These are phyloP conservation scores for Metrosideros polymorpha DNA, from an alignment of 441 rosid genomes.

Conservation along the genomic window DNA sequence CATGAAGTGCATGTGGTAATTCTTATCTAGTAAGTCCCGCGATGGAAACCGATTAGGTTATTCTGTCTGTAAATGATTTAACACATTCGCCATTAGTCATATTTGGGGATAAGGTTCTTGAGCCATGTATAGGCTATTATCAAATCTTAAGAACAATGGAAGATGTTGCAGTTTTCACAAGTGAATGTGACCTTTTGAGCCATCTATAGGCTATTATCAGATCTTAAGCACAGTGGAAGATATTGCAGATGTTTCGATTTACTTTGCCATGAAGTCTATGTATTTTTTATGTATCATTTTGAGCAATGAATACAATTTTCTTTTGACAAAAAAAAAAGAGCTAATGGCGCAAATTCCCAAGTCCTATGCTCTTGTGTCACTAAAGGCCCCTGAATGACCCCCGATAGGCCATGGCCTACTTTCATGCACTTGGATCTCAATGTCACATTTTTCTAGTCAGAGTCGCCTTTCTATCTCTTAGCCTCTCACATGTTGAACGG, in stretches of 20 bases:
- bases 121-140: not conserved
- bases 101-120: not conserved
- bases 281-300: no score
- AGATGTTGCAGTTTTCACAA: not conserved
- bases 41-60: not conserved
- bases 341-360: not conserved
- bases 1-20: not conserved
- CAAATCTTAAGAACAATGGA: not conserved
- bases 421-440: not conserved
- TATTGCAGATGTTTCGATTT: no score
- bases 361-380: not conserved
- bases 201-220: no score
- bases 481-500: constrained; percentile 28
- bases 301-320: no score
- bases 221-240: no score
- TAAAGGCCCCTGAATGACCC: not conserved
- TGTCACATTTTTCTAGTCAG: not conserved
- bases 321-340: no score
- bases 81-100: not conserved
- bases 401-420: not conserved
- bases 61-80: not conserved
- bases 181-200: no score
- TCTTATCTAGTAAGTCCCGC: not conserved
- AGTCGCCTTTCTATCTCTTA: not conserved
- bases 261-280: no score